Percentiles rank a stretch among this genome's conserved stretches.
Evolutionary conservation across 331 rosid species (phyloP).

Genomic region (Quercus lobata): DNA sequence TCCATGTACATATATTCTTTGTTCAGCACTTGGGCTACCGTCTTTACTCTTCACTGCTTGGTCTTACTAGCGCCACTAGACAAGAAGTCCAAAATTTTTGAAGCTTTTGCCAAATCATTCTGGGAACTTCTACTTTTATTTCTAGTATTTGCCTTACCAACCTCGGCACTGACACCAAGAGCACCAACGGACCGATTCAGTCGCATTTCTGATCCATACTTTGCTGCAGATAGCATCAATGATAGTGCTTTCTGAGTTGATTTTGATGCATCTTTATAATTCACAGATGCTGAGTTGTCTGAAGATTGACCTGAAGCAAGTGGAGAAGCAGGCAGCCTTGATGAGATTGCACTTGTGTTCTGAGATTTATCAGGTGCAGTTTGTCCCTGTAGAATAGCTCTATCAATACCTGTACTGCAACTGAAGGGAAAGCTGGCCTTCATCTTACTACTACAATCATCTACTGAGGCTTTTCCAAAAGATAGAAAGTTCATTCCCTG

Average conservation of each 20-base stretch:
- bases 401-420: constrained; percentile 12
- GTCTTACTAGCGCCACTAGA: constrained; percentile 12
- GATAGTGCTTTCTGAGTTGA: constrained; percentile 50
- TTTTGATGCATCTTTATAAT: constrained; percentile 38
- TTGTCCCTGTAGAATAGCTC: constrained; percentile 3
- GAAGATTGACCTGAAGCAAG: constrained; percentile 37
- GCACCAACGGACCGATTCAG: constrained; percentile 28
- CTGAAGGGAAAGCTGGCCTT: constrained; percentile 16
- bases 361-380: constrained; percentile 12
- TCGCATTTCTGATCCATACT: constrained; percentile 48
- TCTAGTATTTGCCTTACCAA: constrained; percentile 22
- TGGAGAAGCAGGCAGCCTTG: constrained; percentile 27
- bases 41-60: constrained; percentile 6
- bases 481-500: constrained; percentile 28
- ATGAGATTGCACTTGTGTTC: constrained; percentile 21
- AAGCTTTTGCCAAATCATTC: constrained; percentile 24
- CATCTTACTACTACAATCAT: constrained; percentile 17
- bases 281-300: constrained; percentile 30
- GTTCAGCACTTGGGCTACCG: too few relatives aligned
- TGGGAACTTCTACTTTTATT: constrained; percentile 18
- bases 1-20: not conserved
- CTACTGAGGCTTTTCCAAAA: constrained; percentile 28
- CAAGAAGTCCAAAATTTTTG: constrained; percentile 31
- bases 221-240: constrained; percentile 73
- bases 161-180: constrained; percentile 1